phyloP scores from a whole-genome alignment of 768 basidiomycete genomes.

The Naganishia randhawae region DNA sequence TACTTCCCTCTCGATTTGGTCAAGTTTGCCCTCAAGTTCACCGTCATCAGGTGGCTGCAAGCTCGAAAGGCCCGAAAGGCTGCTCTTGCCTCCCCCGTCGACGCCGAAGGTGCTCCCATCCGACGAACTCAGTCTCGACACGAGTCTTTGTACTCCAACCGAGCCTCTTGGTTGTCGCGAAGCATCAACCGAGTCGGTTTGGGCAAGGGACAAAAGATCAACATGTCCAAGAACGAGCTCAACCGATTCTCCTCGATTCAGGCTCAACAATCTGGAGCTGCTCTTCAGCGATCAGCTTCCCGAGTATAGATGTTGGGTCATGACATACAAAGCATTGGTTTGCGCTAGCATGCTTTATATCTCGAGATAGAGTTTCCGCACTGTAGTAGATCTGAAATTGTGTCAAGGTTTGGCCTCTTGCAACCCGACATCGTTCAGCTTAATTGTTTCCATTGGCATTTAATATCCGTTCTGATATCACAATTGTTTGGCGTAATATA shows the following conservation, averaged over 20 bases:
- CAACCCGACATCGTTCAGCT: conserved; percentile 5
- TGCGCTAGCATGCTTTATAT: conserved; percentile 15
- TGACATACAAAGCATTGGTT: conserved; percentile 14
- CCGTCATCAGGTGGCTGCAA: conserved; percentile 79
- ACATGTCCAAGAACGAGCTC: conserved; percentile 53
- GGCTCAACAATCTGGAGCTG: conserved; percentile 50
- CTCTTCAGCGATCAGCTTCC: conserved; percentile 46
- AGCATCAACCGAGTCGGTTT: conserved; percentile 86
- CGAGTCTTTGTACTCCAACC: conserved; percentile 90
- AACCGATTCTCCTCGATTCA: conserved; percentile 43
- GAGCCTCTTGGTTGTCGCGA: conserved; percentile 86
- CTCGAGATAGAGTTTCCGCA: conserved; percentile 20
- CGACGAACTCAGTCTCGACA: conserved; percentile 86
- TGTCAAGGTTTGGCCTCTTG: conserved; percentile 16
- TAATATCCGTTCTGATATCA: conserved; percentile 8
- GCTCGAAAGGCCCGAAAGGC: conserved; percentile 54
- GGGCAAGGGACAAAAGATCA: conserved; percentile 57
- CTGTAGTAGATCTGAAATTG: conserved; percentile 7
- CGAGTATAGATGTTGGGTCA: conserved; percentile 28
- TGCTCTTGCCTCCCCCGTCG: conserved; percentile 52
- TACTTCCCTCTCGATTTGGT: conserved; percentile 91
- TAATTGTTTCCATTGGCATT: conserved; percentile 20
- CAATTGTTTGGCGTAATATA: conserved; percentile 14
- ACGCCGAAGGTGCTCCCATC: conserved; percentile 66
- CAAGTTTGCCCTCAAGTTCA: conserved; percentile 95